A percentile compares a stretch with the other conserved stretches of the same genome.
These are phyloP conservation scores for Euryodendron excelsum DNA, from an alignment of 148 eudicot genomes.

Conservation along the genomic window DNA sequence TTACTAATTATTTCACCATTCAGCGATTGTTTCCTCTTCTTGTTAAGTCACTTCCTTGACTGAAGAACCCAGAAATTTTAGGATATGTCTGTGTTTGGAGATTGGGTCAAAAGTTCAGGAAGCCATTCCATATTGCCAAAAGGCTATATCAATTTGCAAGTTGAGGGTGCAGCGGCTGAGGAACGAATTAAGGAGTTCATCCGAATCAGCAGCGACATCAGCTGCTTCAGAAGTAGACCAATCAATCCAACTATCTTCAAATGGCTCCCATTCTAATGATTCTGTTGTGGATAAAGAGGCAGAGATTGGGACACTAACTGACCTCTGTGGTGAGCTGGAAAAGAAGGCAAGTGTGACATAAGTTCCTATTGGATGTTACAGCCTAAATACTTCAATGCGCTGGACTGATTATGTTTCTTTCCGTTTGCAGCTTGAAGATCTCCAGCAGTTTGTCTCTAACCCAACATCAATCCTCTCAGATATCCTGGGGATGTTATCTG, in stretches of 20 bases:
- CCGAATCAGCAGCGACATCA: conserved; percentile 27
- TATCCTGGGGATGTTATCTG: conserved; percentile 58
- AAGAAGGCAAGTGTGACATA: conserved; percentile 61
- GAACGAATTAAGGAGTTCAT: conserved; percentile 42
- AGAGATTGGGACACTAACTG: conserved; percentile 62
- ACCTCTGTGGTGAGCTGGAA: conserved; percentile 71
- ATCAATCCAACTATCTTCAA: conserved; percentile 36
- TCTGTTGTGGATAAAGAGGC: conserved; percentile 49
- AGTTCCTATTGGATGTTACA: too few relatives aligned
- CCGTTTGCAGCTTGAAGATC: conserved; percentile 78
- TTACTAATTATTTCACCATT: neutral
- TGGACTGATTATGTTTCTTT: neutral
- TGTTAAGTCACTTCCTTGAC: conserved; percentile 51
- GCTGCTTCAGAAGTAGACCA: conserved; percentile 34
- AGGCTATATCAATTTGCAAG: conserved; percentile 78
- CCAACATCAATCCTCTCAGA: conserved; percentile 74
- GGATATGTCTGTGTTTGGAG: conserved; percentile 85
- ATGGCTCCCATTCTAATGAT: conserved; percentile 30
- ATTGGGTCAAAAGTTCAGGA: conserved; percentile 73
- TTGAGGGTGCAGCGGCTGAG: conserved; percentile 63
- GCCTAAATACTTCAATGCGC: neutral
- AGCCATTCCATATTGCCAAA: conserved; percentile 89
- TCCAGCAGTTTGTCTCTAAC: conserved; percentile 67
- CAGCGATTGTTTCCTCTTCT: neutral
- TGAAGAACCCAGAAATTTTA: conserved; percentile 62